Conservation (phyloP, 345 rosid genomes). For the Populus pruinosa region DNA sequence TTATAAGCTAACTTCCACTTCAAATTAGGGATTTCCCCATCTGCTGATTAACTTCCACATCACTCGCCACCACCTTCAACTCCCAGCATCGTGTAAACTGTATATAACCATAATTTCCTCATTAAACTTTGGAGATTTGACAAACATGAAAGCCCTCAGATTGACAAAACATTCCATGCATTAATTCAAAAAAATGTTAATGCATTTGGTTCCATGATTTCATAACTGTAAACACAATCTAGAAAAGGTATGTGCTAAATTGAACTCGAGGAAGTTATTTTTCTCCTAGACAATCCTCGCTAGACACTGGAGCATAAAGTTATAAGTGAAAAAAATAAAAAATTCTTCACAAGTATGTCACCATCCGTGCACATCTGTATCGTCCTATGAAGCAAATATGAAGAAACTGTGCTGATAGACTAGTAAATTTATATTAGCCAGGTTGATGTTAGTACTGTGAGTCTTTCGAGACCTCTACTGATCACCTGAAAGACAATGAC, state of each 20-base stretch:
- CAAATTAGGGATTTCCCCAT: too few relatives aligned
- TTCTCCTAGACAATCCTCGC: not conserved
- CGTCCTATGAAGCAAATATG: not conserved
- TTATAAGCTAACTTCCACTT: too few relatives aligned
- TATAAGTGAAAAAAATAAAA: not conserved
- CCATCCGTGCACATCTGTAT: not conserved
- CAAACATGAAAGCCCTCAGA: too few relatives aligned
- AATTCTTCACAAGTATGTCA: not conserved
- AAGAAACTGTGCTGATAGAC: not conserved
- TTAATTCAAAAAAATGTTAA: too few relatives aligned
- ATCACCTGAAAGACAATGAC: not conserved
- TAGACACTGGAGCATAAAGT: not conserved
- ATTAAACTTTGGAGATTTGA: too few relatives aligned
- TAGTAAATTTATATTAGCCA: not conserved
- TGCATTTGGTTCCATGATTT: not conserved
- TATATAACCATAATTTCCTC: too few relatives aligned
- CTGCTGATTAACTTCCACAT: too few relatives aligned
- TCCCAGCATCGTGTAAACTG: too few relatives aligned
- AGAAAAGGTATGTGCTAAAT: not conserved
- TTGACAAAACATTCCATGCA: too few relatives aligned
- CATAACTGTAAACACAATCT: not conserved
- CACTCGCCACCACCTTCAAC: too few relatives aligned
- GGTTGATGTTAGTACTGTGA: not conserved
- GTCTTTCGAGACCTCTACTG: not conserved
- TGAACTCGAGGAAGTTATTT: not conserved